Conservation (phyloP, 257 asterid species). For the Forsythia suspensa region DNA sequence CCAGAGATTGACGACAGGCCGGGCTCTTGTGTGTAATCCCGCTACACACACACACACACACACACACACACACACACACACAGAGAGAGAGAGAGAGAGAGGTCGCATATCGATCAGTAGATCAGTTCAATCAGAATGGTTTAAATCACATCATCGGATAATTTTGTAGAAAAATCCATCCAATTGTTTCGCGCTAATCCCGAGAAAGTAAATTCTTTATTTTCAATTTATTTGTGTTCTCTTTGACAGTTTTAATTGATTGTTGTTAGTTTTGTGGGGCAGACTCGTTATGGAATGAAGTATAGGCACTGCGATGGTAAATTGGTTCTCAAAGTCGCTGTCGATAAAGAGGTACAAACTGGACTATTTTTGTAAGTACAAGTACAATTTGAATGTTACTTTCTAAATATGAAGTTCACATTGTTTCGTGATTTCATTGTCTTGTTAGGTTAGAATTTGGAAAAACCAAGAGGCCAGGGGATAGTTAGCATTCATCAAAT, state of each 20-base stretch:
- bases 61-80: no score
- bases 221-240: neutral
- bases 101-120: neutral
- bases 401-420: no score
- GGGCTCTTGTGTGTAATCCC: neutral
- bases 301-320: slow-evolving; percentile 89
- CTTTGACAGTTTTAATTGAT: slow-evolving; percentile 6
- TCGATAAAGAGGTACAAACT: slow-evolving; percentile 63
- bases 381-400: neutral
- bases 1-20: neutral
- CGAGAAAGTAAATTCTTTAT: slow-evolving; percentile 41
- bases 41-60: no score
- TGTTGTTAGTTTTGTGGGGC: slow-evolving; percentile 18
- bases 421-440: no score
- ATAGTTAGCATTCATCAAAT: no score
- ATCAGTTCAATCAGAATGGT: slow-evolving; percentile 46
- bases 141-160: slow-evolving; percentile 78
- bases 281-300: slow-evolving; percentile 86
- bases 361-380: neutral
- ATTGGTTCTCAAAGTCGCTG: slow-evolving; percentile 90
- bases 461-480: no score
- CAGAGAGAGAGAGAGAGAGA: neutral
- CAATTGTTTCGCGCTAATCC: slow-evolving; percentile 75
- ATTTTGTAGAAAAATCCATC: slow-evolving; percentile 69
- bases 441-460: no score